Conservation (phyloP, 768 basidiomycete genomes). For the Lyophyllum shimeji region DNA sequence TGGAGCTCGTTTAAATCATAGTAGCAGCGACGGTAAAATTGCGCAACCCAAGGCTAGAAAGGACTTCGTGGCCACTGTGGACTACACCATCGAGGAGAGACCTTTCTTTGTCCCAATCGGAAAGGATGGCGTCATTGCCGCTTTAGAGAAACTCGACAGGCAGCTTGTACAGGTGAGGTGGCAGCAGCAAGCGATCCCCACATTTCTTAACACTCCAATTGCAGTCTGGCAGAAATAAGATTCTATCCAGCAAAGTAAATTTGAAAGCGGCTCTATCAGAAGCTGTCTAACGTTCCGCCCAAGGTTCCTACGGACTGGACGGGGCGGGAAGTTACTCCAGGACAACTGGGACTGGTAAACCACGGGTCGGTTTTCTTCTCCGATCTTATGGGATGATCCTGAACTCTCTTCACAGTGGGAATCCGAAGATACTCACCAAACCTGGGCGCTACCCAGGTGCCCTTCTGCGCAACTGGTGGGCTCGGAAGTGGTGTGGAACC, state of each 20-base stretch:
- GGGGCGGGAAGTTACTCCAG: slow-evolving; percentile 71
- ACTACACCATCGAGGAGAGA: slow-evolving; percentile 54
- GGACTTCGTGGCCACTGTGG: slow-evolving; percentile 45
- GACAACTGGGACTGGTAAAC: slow-evolving; percentile 71
- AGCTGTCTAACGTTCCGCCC: neutral
- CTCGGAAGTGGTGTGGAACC: slow-evolving; percentile 68
- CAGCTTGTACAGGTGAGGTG: slow-evolving; percentile 53
- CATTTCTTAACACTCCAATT: slow-evolving; percentile 2
- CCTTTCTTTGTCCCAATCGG: slow-evolving; percentile 74
- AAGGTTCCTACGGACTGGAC: slow-evolving; percentile 66
- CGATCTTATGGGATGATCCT: neutral
- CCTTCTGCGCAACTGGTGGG: slow-evolving; percentile 85
- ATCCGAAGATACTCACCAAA: slow-evolving; percentile 70
- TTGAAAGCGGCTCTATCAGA: neutral
- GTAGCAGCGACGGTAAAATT: slow-evolving; percentile 12
- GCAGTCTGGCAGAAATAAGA: slow-evolving; percentile 53
- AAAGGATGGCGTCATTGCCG: slow-evolving; percentile 64
- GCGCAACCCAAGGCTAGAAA: slow-evolving; percentile 18
- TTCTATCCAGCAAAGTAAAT: slow-evolving; percentile 64
- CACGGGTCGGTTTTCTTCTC: slow-evolving; percentile 43
- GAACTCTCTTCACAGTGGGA: slow-evolving; percentile 43
- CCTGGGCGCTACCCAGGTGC: slow-evolving; percentile 79
- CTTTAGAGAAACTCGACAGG: slow-evolving; percentile 66
- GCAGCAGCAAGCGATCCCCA: slow-evolving; percentile 1
- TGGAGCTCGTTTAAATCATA: slow-evolving; percentile 6